Evolutionary conservation across 176 grass and related monocot species (phyloP).

Genomic region (Triticum urartu): DNA sequence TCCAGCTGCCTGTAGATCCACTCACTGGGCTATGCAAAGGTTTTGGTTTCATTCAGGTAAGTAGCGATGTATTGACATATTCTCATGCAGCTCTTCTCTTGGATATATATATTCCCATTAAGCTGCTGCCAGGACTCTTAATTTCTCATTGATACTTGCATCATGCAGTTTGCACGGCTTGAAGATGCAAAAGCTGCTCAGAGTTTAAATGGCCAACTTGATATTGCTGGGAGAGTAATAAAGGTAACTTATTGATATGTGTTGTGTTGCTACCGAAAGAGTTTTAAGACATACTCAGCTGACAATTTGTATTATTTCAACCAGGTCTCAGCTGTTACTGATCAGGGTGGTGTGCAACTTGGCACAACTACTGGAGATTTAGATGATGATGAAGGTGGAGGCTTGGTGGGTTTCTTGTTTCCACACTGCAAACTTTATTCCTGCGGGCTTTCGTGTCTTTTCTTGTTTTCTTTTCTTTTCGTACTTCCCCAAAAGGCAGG

Average conservation of each 20-base stretch:
- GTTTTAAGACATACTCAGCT: slow-evolving; percentile 17
- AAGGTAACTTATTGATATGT: slow-evolving; percentile 58
- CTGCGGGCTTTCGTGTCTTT: neutral
- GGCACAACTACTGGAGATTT: slow-evolving; percentile 73
- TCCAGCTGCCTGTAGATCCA: slow-evolving; percentile 86
- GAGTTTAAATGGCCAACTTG: slow-evolving; percentile 96
- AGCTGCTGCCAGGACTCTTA: slow-evolving; percentile 4
- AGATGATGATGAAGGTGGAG: slow-evolving; percentile 97
- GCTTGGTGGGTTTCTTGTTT: slow-evolving; percentile 63
- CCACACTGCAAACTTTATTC: neutral
- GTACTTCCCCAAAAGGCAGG: neutral
- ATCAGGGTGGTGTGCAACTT: slow-evolving; percentile 75
- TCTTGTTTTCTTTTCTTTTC: neutral
- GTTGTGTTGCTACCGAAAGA: neutral
- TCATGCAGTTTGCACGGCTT: slow-evolving; percentile 78
- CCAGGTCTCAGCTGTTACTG: slow-evolving; percentile 94
- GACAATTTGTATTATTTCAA: neutral
- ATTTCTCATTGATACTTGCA: slow-evolving; percentile 23
- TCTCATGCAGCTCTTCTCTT: slow-evolving; percentile 8
- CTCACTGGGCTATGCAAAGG: slow-evolving; percentile 94
- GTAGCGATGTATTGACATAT: neutral
- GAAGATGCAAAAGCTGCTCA: slow-evolving; percentile 99
- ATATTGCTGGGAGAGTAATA: slow-evolving; percentile 95
- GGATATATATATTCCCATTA: neutral
- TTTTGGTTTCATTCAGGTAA: slow-evolving; percentile 93